Evolutionary conservation across 371 early-diverging fungal genomes (phyloP), one percentile per base, ranked within the genome.

Genomic region (Rhizopus stolonifer): DNA sequence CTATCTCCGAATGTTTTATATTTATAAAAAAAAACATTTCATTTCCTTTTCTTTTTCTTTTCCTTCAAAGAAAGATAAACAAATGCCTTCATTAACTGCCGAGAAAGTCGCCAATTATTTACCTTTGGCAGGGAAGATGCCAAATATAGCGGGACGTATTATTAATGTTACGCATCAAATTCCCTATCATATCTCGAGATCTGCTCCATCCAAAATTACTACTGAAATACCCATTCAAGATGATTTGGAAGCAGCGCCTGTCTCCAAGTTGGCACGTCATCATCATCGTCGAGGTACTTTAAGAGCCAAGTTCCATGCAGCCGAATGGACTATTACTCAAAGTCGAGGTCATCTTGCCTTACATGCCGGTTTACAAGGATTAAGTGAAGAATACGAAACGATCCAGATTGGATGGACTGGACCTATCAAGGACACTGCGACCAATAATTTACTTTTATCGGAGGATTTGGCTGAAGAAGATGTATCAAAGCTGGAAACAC

Each of bases 341-440:
- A 80, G 88, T 14, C 65, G 82, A 2, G 92, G 89, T 5, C 90
- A 90, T 54, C 81, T 85, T 4, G 91, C 93, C 14, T 69, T 92
- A 56, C 87, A 87, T 64, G 73, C 89, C 11, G 91, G 90, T 29
- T 69, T 91, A 15, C 69, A 69, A 46, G 78, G 83, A 0, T 65
- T 89, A n/a, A 47, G 56, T 14, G 55, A 71, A 9, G 68, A 74
- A 11, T 69, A 76, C 39, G 77, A 80, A 21, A 81, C 77, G 3
- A 50, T 87, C 18, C 84, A 87, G 59, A 80, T 93, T 52, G 92
- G 91, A 22, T 87, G 85, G 79, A 70, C 82, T 9, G 92, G 90
- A 2, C 68, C 73, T 31, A 60, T 86, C 23, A 53, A 66, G n/a
- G 74, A 74, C 42, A 54, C 69, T 24, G 60, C 72, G 10, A 81